A percentile compares a stretch with the other conserved stretches of the same genome.
phyloP scores from a whole-genome alignment of 192 early-diverging fungal species.

The Phlyctochytrium bullatum region DNA sequence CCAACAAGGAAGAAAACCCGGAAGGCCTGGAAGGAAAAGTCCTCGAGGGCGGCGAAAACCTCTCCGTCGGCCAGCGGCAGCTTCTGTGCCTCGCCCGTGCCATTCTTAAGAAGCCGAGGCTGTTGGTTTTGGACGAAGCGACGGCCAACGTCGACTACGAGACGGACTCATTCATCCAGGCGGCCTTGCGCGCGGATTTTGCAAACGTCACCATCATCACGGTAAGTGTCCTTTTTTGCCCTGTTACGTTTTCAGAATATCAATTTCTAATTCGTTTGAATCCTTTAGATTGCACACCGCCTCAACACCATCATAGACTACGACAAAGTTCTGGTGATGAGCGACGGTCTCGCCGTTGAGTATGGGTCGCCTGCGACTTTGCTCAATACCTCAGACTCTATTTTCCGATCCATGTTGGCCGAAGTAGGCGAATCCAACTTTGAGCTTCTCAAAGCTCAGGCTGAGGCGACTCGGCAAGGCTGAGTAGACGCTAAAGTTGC shows the following conservation, averaged over 20 bases:
- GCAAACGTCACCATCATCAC: constrained; percentile 57
- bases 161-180: constrained; percentile 76
- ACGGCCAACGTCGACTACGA: constrained; percentile 68
- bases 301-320: constrained; percentile 49
- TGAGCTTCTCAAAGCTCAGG: constrained; percentile 51
- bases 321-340: constrained; percentile 48
- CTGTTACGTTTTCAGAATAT: too few species aligned
- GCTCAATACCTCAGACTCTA: constrained; percentile 38
- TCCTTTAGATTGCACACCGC: constrained; percentile 32
- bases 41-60: constrained; percentile 77
- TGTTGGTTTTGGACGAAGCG: constrained; percentile 54
- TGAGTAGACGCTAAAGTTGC: too few species aligned
- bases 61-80: constrained; percentile 72
- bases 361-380: constrained; percentile 53
- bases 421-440: constrained; percentile 65
- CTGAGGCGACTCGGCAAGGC: too few species aligned
- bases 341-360: constrained; percentile 44
- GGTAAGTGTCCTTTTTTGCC: too few species aligned
- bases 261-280: too few species aligned
- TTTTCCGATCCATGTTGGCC: constrained; percentile 59
- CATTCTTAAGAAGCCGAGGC: constrained; percentile 44
- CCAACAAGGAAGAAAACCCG: constrained; percentile 29
- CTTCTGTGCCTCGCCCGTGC: constrained; percentile 57
- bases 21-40: constrained; percentile 64
- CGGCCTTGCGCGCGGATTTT: constrained; percentile 66